Conservation (phyloP, 371 early-diverging fungal genomes). For the Mucor racemosus region DNA sequence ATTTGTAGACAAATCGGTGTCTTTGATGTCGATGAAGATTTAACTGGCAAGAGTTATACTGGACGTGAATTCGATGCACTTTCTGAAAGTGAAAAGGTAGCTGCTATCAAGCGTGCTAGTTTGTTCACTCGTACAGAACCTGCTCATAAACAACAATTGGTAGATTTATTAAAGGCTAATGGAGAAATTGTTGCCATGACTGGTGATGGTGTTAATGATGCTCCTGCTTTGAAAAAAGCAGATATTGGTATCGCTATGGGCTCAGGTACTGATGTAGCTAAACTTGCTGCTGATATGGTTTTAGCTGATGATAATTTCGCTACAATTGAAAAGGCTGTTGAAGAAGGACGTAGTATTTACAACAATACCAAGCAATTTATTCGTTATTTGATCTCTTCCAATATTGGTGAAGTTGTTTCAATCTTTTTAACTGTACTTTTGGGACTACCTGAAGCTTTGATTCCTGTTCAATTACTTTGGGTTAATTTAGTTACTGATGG, state of each 20-base stretch:
- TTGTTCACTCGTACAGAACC: conserved; percentile 96
- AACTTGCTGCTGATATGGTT: conserved; percentile 97
- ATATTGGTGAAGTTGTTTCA: conserved; percentile 84
- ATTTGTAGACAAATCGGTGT: conserved; percentile 95
- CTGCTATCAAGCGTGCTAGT: conserved; percentile 76
- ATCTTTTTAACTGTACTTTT: conserved; percentile 95
- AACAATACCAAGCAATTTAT: conserved; percentile 98
- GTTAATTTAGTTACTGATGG: conserved; percentile 98
- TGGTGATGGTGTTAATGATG: conserved; percentile 99
- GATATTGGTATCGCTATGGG: conserved; percentile 99
- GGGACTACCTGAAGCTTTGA: conserved; percentile 95
- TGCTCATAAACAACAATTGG: conserved; percentile 91
- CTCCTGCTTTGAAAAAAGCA: conserved; percentile 96
- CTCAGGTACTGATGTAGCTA: conserved; percentile 97
- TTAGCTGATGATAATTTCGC: conserved; percentile 98
- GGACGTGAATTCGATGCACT: conserved; percentile 89
- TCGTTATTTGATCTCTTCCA: conserved; percentile 94
- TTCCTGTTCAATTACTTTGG: conserved; percentile 97
- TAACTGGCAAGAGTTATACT: conserved; percentile 82
- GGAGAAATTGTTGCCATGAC: conserved; percentile 99
- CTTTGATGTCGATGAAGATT: conserved; percentile 72
- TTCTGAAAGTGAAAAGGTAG: conserved; percentile 56
- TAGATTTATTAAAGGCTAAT: conserved; percentile 83
- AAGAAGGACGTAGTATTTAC: conserved; percentile 96
- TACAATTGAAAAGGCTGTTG: conserved; percentile 94